Conservation (phyloP, 495 filamentous ascomycete genomes). For the Tuber brumale region DNA sequence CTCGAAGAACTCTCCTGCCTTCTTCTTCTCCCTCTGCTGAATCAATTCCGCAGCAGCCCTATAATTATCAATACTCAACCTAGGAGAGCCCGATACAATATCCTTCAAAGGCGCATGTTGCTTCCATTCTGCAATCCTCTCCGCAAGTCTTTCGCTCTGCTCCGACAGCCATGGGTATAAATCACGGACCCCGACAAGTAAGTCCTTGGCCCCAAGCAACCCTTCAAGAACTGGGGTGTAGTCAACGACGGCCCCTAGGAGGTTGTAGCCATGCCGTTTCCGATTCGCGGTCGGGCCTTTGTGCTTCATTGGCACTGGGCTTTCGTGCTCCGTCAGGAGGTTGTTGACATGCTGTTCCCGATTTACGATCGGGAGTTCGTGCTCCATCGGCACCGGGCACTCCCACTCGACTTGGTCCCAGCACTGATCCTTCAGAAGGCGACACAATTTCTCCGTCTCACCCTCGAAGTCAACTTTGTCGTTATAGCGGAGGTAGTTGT, state of each 20-base stretch:
- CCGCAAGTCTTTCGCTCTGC: constrained; percentile 32
- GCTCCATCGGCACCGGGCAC: background rate
- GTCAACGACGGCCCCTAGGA: constrained; percentile 12
- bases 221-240: constrained; percentile 35
- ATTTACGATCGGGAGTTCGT: background rate
- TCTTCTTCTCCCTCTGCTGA: background rate
- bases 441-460: background rate
- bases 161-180: constrained; percentile 28
- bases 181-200: constrained; percentile 26
- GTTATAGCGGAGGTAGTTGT: constrained; percentile 21
- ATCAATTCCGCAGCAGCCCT: background rate
- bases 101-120: constrained; percentile 15
- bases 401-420: constrained; percentile 4
- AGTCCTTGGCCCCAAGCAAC: constrained; percentile 25
- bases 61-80: background rate
- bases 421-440: constrained; percentile 12
- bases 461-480: constrained; percentile 12
- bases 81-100: background rate
- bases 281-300: background rate
- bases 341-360: constrained; percentile 1
- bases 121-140: constrained; percentile 40
- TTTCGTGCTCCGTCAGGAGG: no score
- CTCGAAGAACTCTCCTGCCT: background rate
- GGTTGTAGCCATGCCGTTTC: constrained; percentile 4
- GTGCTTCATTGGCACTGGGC: no score